phyloP scores from a whole-genome alignment of 2,329 filamentous ascomycete species.

The Drechslerella stenobrocha region DNA sequence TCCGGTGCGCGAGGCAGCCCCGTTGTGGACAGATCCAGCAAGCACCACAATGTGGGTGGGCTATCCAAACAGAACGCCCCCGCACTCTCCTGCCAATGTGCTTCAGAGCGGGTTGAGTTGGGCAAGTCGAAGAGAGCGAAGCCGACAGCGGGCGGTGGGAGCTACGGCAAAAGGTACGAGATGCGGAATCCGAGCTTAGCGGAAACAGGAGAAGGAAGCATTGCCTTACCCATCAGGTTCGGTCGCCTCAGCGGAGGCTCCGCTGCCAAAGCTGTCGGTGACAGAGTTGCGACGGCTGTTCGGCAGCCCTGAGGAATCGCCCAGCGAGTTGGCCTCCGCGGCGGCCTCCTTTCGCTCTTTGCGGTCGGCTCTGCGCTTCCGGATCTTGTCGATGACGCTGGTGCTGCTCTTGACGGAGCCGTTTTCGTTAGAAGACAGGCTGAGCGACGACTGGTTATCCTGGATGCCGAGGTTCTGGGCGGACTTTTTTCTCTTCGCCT shows the following conservation, averaged over 20 bases:
- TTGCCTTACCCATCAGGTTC: slow-evolving; percentile 44
- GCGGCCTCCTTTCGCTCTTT: slow-evolving; percentile 38
- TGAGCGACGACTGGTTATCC: slow-evolving; percentile 28
- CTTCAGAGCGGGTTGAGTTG: slow-evolving; percentile 2
- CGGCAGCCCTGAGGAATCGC: slow-evolving; percentile 3
- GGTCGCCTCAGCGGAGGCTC: slow-evolving; percentile 20
- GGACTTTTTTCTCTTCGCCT: slow-evolving; percentile 40
- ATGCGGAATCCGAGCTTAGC: slow-evolving; percentile 28
- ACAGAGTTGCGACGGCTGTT: slow-evolving; percentile 28
- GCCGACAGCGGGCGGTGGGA: slow-evolving; percentile 19
- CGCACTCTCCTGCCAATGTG: slow-evolving; percentile 1
- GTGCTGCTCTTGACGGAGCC: slow-evolving; percentile 27
- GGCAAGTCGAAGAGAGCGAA: slow-evolving; percentile 26
- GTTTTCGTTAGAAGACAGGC: slow-evolving; percentile 39
- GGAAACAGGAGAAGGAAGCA: slow-evolving; percentile 16
- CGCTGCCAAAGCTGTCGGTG: slow-evolving; percentile 30
- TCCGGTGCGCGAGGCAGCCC: neutral
- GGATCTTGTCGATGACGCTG: slow-evolving; percentile 41
- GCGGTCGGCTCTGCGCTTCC: slow-evolving; percentile 33
- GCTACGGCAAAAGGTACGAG: no score
- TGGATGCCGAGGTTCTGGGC: slow-evolving; percentile 34
- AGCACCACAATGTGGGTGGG: neutral
- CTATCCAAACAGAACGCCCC: slow-evolving; percentile 23
- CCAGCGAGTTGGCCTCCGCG: slow-evolving; percentile 10
- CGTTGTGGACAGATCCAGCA: slow-evolving; percentile 33